These are phyloP conservation scores for Malus fusca DNA, from an alignment of 306 rosid genomes.

Conservation along the genomic window DNA sequence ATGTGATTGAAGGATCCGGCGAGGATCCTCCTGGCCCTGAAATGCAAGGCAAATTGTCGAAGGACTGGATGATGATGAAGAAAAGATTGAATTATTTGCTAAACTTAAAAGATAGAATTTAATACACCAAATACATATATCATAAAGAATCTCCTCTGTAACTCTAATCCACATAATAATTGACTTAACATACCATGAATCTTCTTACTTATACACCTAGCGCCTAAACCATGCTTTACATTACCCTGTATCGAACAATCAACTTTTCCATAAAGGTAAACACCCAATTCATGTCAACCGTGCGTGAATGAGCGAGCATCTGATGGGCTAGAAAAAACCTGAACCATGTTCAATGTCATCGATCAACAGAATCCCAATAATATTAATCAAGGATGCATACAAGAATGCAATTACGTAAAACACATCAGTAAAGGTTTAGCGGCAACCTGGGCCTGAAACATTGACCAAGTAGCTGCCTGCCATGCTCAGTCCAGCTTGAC, in stretches of 20 bases:
- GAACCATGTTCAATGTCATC: constrained; percentile 11
- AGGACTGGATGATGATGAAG: neutral
- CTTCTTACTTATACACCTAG: neutral
- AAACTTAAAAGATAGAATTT: neutral
- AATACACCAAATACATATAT: constrained; percentile 10
- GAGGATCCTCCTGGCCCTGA: too few species aligned
- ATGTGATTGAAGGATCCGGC: too few species aligned
- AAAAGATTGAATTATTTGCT: neutral
- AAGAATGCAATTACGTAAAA: constrained; percentile 21
- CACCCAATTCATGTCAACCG: constrained; percentile 18
- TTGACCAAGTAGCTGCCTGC: constrained; percentile 3
- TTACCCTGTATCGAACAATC: neutral
- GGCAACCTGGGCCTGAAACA: constrained; percentile 20
- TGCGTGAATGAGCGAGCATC: constrained; percentile 3
- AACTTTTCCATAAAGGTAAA: constrained; percentile 17
- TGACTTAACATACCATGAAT: neutral
- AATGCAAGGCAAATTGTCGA: too few species aligned
- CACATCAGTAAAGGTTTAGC: constrained; percentile 23
- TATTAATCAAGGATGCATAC: constrained; percentile 23
- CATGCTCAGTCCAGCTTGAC: constrained; percentile 73
- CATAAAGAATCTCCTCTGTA: constrained; percentile 10
- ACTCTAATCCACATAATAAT: constrained; percentile 18
- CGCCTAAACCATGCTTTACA: constrained; percentile 29
- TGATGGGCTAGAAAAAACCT: constrained; percentile 34
- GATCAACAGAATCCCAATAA: constrained; percentile 16